Conservation (phyloP, 148 eudicot genomes). For the Chenopodium berlandieri region DNA sequence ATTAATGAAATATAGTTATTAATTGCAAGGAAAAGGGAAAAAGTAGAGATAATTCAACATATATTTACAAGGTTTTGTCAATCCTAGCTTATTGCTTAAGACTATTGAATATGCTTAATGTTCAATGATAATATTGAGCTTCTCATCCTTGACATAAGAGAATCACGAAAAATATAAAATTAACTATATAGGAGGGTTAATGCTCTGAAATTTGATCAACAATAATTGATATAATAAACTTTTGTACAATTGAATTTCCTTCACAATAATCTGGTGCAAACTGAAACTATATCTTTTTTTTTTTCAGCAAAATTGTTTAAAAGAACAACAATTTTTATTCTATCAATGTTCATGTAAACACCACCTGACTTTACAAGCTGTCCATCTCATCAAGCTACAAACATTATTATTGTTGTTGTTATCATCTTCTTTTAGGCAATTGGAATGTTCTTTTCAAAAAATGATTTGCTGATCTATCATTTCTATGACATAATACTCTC, state of each 20-base stretch:
- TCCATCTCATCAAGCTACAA: background rate
- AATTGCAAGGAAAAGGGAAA: background rate
- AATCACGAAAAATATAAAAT: no score
- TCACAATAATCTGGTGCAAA: slow-evolving; percentile 9
- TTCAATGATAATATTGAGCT: slow-evolving; percentile 7
- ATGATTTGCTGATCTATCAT: slow-evolving; percentile 59
- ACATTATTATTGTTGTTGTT: background rate
- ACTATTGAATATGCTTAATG: slow-evolving; percentile 12
- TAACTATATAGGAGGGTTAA: background rate
- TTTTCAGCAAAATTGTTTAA: background rate
- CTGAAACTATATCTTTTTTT: slow-evolving; percentile 2
- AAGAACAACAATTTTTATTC: background rate
- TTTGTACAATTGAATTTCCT: slow-evolving; percentile 24
- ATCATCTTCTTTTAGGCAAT: slow-evolving; percentile 70
- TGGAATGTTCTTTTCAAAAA: slow-evolving; percentile 86
- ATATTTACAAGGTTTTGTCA: background rate
- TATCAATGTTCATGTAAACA: no score
- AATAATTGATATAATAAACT: slow-evolving; percentile 12
- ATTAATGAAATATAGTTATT: no score
- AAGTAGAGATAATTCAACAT: background rate
- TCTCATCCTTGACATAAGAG: background rate
- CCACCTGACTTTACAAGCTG: background rate
- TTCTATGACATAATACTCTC: slow-evolving; percentile 77
- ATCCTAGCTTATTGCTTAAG: slow-evolving; percentile 11
- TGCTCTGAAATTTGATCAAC: background rate